phyloP scores from a whole-genome alignment of 2,329 filamentous ascomycete species.

The Aspergillus thermomutatus region DNA sequence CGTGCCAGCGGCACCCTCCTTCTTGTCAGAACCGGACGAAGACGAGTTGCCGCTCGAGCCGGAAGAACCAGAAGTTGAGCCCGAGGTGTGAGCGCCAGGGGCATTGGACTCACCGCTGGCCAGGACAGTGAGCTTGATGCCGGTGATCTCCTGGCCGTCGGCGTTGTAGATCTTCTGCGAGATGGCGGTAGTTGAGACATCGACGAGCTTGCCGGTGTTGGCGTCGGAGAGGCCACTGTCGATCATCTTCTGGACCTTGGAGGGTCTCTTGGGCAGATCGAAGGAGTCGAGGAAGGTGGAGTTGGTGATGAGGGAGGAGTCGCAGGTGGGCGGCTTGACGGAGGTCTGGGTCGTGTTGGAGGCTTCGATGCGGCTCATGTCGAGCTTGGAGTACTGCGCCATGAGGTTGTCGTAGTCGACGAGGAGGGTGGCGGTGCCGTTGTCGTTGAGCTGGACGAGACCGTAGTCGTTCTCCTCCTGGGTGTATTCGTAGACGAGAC shows the following conservation, averaged over 20 bases:
- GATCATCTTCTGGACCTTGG: constrained; percentile 69
- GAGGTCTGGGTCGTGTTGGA: constrained; percentile 56
- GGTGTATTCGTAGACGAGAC: constrained; percentile 52
- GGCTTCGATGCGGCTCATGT: constrained; percentile 65
- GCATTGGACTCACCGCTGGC: constrained; percentile 53
- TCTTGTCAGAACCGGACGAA: constrained; percentile 3
- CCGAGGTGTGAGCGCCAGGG: constrained; percentile 46
- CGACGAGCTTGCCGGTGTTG: constrained; percentile 62
- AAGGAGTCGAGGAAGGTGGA: constrained; percentile 73
- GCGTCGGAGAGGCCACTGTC: constrained; percentile 67
- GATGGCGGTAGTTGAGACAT: constrained; percentile 56
- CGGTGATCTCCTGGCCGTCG: constrained; percentile 57
- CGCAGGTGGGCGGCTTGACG: constrained; percentile 62
- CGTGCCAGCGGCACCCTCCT: constrained; percentile 19
- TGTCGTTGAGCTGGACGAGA: constrained; percentile 60
- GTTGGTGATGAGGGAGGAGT: constrained; percentile 61
- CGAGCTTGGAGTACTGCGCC: constrained; percentile 69
- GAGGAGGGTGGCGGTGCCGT: constrained; percentile 57
- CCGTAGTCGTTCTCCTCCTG: constrained; percentile 48
- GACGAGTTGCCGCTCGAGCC: constrained; percentile 12
- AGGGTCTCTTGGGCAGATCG: constrained; percentile 66
- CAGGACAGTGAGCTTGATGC: constrained; percentile 58
- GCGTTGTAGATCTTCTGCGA: constrained; percentile 55
- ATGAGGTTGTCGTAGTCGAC: constrained; percentile 71
- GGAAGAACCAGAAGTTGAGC: constrained; percentile 18